These are phyloP conservation scores for Saccharum hybrid DNA, from an alignment of 202 grass and related monocot species.

Conservation along the genomic window DNA sequence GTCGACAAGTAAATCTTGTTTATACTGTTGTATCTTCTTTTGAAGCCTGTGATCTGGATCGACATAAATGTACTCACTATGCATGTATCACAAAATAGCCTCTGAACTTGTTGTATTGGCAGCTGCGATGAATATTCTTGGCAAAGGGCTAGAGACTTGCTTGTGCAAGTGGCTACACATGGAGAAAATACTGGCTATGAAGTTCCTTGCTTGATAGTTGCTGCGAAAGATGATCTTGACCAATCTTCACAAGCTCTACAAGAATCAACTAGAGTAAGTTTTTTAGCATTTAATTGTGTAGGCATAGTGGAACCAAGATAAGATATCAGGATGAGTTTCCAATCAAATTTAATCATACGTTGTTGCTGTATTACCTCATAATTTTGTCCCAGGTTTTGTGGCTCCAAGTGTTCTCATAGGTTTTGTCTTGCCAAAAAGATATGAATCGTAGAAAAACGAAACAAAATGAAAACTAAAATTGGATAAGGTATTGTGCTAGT, in stretches of 20 bases:
- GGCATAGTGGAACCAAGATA: not conserved
- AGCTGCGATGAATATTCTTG: constrained; percentile 94
- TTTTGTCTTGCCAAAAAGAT: not conserved
- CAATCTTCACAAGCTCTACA: constrained; percentile 88
- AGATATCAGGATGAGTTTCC: not conserved
- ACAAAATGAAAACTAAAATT: not conserved
- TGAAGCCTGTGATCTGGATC: not conserved
- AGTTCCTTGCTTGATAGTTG: constrained; percentile 94
- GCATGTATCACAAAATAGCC: not conserved
- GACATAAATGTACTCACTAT: constrained; percentile 2
- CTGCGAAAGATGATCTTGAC: constrained; percentile 98
- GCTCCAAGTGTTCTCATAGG: not conserved
- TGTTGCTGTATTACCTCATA: not conserved
- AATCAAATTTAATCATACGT: not conserved
- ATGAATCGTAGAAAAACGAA: not conserved
- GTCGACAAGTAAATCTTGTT: not conserved
- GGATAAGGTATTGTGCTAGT: not conserved
- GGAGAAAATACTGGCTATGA: constrained; percentile 92
- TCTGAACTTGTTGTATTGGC: constrained; percentile 17
- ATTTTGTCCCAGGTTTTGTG: not conserved
- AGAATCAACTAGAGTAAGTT: constrained; percentile 88
- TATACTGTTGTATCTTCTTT: constrained; percentile 17
- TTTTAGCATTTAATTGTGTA: constrained; percentile 30
- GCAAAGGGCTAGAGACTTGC: constrained; percentile 89
- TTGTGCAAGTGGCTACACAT: constrained; percentile 91